A percentile compares a stretch with the other conserved stretches of the same genome.
phyloP scores from a whole-genome alignment of 805 yeast genomes.

The Wickerhamiella cacticola region DNA sequence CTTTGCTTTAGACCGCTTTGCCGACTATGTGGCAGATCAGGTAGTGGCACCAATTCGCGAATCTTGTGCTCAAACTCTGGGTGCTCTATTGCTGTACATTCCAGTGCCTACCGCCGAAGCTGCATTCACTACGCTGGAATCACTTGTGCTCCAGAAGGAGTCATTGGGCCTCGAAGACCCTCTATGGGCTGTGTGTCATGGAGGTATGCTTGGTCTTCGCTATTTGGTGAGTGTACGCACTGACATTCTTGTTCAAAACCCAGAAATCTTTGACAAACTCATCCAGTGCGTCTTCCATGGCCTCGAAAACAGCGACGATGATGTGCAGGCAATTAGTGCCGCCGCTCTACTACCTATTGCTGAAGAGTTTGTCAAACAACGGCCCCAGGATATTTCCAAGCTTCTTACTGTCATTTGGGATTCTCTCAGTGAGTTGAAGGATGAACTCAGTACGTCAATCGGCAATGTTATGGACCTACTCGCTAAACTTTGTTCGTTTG shows the following conservation, averaged over 20 bases:
- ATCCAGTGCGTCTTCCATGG: conserved; percentile 82
- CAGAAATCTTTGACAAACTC: conserved; percentile 51
- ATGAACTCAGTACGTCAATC: conserved; percentile 86
- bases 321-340: conserved; percentile 95
- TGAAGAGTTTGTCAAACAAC: conserved; percentile 62
- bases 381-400: conserved; percentile 36
- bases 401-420: conserved; percentile 74
- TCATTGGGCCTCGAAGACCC: conserved; percentile 37
- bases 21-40: conserved; percentile 93
- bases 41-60: conserved; percentile 98
- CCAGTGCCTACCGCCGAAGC: conserved; percentile 44
- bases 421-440: conserved; percentile 69
- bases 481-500: conserved; percentile 74
- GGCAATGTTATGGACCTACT: conserved; percentile 93
- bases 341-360: conserved; percentile 86
- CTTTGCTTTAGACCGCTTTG: conserved; percentile 87
- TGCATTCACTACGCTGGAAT: conserved; percentile 53
- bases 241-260: conserved; percentile 53
- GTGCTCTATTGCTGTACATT: conserved; percentile 73
- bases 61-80: conserved; percentile 88
- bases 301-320: conserved; percentile 60
- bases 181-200: conserved; percentile 97
- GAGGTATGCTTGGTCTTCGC: conserved; percentile 87
- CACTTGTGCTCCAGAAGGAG: conserved; percentile 51
- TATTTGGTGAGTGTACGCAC: conserved; percentile 85